These are phyloP conservation scores for Blepharisma stoltei DNA, from an alignment of 73 alveolate genomes.

Conservation along the genomic window DNA sequence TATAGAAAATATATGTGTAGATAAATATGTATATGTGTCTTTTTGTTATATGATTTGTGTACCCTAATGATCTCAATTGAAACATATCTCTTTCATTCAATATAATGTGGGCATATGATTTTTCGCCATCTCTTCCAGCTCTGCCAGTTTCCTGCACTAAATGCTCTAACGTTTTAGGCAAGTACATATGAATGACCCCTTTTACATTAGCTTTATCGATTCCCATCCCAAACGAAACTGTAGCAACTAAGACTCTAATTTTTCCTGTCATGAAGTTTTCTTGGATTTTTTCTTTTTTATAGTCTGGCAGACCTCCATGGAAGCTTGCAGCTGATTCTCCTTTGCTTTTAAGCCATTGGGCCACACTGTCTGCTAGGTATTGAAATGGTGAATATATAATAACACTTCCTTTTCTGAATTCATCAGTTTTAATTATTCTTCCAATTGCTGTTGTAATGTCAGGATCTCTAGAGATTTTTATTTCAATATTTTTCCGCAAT, in stretches of 20 bases:
- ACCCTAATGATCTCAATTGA: slow-evolving; percentile 34
- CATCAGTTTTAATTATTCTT: slow-evolving; percentile 44
- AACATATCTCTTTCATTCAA: slow-evolving; percentile 58
- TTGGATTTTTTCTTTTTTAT: slow-evolving; percentile 72
- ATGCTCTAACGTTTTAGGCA: slow-evolving; percentile 91
- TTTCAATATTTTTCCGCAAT: slow-evolving; percentile 59
- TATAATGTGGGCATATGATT: slow-evolving; percentile 83
- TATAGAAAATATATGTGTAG: no score
- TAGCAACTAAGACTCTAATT: slow-evolving; percentile 95
- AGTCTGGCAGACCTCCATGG: slow-evolving; percentile 87
- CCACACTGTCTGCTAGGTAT: slow-evolving; percentile 41
- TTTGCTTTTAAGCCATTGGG: slow-evolving; percentile 35
- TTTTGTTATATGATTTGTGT: slow-evolving; percentile 32
- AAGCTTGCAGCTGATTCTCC: slow-evolving; percentile 49
- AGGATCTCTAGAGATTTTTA: slow-evolving; percentile 62
- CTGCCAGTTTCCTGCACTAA: slow-evolving; percentile 97
- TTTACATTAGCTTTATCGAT: slow-evolving; percentile 97
- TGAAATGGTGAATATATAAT: slow-evolving; percentile 50
- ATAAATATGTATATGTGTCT: slow-evolving; percentile 2
- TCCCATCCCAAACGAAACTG: slow-evolving; percentile 99
- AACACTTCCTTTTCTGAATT: slow-evolving; percentile 38
- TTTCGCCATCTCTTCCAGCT: slow-evolving; percentile 97
- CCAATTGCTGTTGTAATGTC: slow-evolving; percentile 65
- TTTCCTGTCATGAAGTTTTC: slow-evolving; percentile 89
- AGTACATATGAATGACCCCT: slow-evolving; percentile 92